Base-by-base conservation (phyloP, 2,329 filamentous ascomycete species). In the Hyphodiscus sp. region DNA sequence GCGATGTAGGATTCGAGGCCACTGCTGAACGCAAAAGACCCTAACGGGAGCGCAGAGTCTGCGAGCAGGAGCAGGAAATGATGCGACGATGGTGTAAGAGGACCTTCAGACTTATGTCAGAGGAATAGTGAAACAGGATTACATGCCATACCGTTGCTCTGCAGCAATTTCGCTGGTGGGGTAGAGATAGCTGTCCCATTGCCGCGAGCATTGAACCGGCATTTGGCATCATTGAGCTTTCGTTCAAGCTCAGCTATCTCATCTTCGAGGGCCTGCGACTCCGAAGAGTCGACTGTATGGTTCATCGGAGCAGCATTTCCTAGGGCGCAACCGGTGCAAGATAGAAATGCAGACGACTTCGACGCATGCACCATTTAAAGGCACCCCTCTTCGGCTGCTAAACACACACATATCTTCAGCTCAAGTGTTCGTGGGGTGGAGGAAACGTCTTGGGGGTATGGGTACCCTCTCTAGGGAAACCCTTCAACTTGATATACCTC, bases 1-100 rank as follows among this genome's bases (percentile, higher is more conserved):
- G 86, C 85, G 18, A 91, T 81, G 69, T 86, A 92, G 42, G 88
- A 92, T 72, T 94, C 89, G 16, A 94, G 79, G 2, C 88, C 88
- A 61, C 82, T 87, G 74, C 84, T 89, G 74, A 92, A 94, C 64
- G 89, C 89, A 71, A 94, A 94, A n/a, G 88, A 89, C 53, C 89
- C 89, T 0, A 94, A 77, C 0, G 89, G 89, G 2, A 94, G 80
- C 15, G 87, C 87, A 1, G 89, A 91, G 74, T 94, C 89, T 47
- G 89, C 82, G 47, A 92, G 82, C 2, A 94, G 77, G 30, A 92
- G 80, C 41, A 91, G 80, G 60, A 86, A 85, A 70, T 92, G 89
- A 52, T 65, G 60, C 20, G 65, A 55, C 10, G 61, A 58, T 9
- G 62, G 16, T 15, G 53, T 42, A 18, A 67, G 42, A 18, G 54